phyloP scores from a whole-genome alignment of 2,329 filamentous ascomycete genomes.

The Paraphoma chrysanthemicola region DNA sequence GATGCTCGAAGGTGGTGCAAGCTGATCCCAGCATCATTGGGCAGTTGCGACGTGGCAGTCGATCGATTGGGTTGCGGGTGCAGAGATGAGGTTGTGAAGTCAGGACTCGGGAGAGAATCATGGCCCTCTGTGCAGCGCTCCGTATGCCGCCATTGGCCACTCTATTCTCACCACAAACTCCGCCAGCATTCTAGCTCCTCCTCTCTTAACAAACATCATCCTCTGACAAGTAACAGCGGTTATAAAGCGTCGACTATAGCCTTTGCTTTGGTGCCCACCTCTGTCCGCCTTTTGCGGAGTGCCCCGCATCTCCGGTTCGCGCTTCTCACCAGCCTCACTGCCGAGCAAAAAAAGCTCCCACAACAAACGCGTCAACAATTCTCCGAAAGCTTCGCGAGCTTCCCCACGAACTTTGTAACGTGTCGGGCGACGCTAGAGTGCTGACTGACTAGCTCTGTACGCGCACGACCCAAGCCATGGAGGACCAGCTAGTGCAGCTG shows the following conservation, averaged over 20 bases:
- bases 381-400: not conserved
- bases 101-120: slow-evolving; percentile 5
- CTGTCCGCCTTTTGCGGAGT: slow-evolving; percentile 10
- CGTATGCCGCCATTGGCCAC: not conserved
- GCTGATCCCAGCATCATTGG: slow-evolving; percentile 7
- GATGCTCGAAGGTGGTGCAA: slow-evolving; percentile 5
- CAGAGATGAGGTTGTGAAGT: not conserved
- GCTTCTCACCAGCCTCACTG: slow-evolving; percentile 23
- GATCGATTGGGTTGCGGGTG: slow-evolving; percentile 1
- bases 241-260: not conserved
- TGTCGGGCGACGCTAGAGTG: slow-evolving; percentile 36
- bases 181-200: not conserved
- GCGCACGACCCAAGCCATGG: slow-evolving; percentile 64
- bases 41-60: slow-evolving; percentile 7
- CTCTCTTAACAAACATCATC: not conserved
- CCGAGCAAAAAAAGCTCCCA: slow-evolving; percentile 18
- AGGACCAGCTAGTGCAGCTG: slow-evolving; percentile 88
- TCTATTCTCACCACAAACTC: not conserved
- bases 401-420: slow-evolving; percentile 7
- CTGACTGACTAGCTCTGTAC: slow-evolving; percentile 35
- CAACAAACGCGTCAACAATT: slow-evolving; percentile 28
- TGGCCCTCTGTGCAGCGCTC: not conserved
- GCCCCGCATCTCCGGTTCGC: slow-evolving; percentile 36
- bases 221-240: not conserved
- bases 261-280: slow-evolving; percentile 6